Base-by-base conservation (phyloP, 2,329 filamentous ascomycete genomes). In the Stachybotrys chartarum region DNA sequence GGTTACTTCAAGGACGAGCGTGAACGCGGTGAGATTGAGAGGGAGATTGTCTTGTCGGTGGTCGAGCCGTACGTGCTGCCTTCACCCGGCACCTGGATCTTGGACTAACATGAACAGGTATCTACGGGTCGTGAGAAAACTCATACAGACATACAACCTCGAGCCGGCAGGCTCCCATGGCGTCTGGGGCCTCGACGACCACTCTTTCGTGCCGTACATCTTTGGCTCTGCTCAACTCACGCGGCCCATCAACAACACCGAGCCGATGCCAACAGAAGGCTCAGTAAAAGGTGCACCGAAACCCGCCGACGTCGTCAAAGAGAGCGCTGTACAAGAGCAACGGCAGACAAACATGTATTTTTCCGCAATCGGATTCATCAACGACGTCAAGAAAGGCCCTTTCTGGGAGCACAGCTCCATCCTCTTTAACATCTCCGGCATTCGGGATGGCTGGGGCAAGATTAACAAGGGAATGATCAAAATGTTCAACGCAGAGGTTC, bases 381-480 rank as follows among this genome's bases (percentile, higher is more conserved):
- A 96, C 70, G 92, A 96, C 66, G 94, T 99, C 51, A 99, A 99
- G 69, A 92, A 81, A 59, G 94, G 94, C 0, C 93, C 94, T 0
- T 99, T 99, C 68, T 97, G 94, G 92, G 90, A 93, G 64, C 93
- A 99, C 69, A 96, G 91, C 61, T 93, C 93, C 0, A 93, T 96
- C 61, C 75, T 99, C 12, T 99, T 88, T 68, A 92, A 99, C 70
- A 91, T 99, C 47, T 96, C 91, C 0, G 94, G 94, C 11, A 88
- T 99, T 60, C 85, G 84, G 61, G 86, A 87, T 55, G 90, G 94
- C n/a, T 99, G 94, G 94, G 94, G 89, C 42, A 99, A 99, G 77
- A 96, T 99, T 66, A 97, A 99, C 73, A 92, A 92, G 86, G 94
- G 94, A 53, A 97, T 99, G 94, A 84, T 99, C 65, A 99, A 97